Evolutionary conservation across 768 basidiomycete species (phyloP), one percentile per base, ranked within the genome.

Genomic region (Candolleomyces aberdarensis): DNA sequence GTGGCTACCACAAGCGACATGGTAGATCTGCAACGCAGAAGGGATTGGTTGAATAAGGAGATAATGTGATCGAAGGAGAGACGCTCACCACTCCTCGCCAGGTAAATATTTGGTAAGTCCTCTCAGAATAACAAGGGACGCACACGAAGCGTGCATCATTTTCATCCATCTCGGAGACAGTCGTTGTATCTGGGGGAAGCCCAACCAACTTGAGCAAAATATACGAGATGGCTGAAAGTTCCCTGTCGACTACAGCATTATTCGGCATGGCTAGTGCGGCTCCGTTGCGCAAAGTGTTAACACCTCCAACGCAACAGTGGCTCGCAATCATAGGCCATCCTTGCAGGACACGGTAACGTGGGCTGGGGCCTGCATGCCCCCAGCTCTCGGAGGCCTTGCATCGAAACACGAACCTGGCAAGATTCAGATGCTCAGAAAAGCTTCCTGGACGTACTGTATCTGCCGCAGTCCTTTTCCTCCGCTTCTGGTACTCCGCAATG

Each of bases 61-160:
- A 39, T 8, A 26, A 22, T 31, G 50, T 22, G 22, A 19, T 52
- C 50, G 17, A 53, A 53, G 10, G 51, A 20, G 51, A 53, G 11
- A 7, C 26, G 48, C 57, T 19, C 36, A 58, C 57, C 32, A 29
- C 46, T n/a, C 22, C 49, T 5, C 57, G 57, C 57, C 57, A 58
- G 17, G 46, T 58, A 15, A 58, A 36, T 1, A 49, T 26, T 9
- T n/a, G 10, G 3, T 48, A 32, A 19, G 15, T 26, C 9, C 15
- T 13, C 15, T 9, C 29, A 17, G 26, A 31, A 44, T 1, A 11
- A n/a, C 11, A 19, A 7, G 39, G n/a, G 11, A 13, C 6, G 19
- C 54, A 56, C 1, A 56, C 54, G n/a, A 56, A 56, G 5, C 54
- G 54, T 11, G 19, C 39, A 39, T 56, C 54, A 3, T 19, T 19